Base-by-base conservation (phyloP, 2,329 filamentous ascomycete genomes). In the Ploettnerulaceae sp. region DNA sequence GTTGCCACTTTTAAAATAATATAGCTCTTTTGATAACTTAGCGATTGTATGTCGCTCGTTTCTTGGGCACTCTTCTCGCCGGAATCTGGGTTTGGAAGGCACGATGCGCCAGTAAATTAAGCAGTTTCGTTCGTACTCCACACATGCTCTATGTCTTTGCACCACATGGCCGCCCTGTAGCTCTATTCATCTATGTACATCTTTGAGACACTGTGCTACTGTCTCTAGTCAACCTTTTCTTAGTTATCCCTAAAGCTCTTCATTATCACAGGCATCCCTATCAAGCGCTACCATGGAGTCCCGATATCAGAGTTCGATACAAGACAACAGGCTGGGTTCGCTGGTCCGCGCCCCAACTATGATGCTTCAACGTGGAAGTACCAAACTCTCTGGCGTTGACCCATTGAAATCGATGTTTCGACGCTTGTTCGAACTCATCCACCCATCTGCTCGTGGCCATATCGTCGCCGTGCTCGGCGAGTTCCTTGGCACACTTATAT, bases 401-500 rank as follows among this genome's bases (percentile, higher is more conserved):
- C 56, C 57, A 5, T 40, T 60, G 8, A 55, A 52, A 15, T 31
- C 38, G 6, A 14, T 53, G 7, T 60, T 56, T 25, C 28, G 32
- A 24, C 48, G 22, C 9, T 7, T 55, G 11, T 55, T 60, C 46
- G 37, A 47, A 22, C 20, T 47, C 12, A 41, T 51, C 21, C 57
- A 52, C 14, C 38, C 25, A 12, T 48, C 8, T 28, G 49, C 53
- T 40, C 67, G 70, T 17, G 69, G 70, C 41, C 71, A 75, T 54
- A 50, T 71, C 35, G 65, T 76, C 32, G 72, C 70, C 22, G 63
- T 67, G 11, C 41, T 71, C 7, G 71, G 71, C 15, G 75, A 78
- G 58, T 73, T 76, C 18, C 64, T 73, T 9, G 75, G 75, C 22
- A 78, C 74, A 0, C 70, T 72, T 29, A 47, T 64, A 43, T 64